Base-by-base conservation (phyloP, 2,329 filamentous ascomycete genomes). In the Colletotrichum ledebouriae region DNA sequence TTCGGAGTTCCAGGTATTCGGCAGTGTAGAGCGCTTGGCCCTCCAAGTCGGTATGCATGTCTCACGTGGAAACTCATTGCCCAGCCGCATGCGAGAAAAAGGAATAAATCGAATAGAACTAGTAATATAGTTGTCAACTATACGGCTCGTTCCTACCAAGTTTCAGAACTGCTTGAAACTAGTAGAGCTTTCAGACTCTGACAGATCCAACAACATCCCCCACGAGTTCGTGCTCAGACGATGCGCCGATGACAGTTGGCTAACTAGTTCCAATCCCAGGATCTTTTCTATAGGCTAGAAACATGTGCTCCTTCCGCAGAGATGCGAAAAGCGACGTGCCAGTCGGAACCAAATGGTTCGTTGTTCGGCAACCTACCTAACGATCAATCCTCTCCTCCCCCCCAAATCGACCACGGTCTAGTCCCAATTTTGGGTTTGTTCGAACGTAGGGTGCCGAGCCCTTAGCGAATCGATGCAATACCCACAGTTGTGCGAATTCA, bases 401-500 rank as follows among this genome's bases (percentile, higher is more conserved):
- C 29, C 29, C 17, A 17, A 29, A 15, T 39, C 37, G 37, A 39
- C 37, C 37, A 9, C 37, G 37, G 11, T 39, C 37, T 39, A 39
- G 37, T 12, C 37, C 37, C 12, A 29, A 7, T 52, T 29, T 13
- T 52, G 22, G 25, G 15, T 33, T 56, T 5, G 1, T 7, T 6
- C 6, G 13, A 39, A 39, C 57, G n/a, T 17, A 50, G 25, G 39
- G 37, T 46, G 25, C 53, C 34, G 61, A 50, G 55, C 53, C 46
- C 44, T 12, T 10, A 11, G 4, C 50, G 50, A 50, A 37, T 50
- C 59, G 59, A 67, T 57, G 44, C 10, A 22, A 67, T 52, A 67
- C 20, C 15, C 33, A 12, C 33, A 44, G 15, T 29, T 50, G 59
- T 52, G 50, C 22, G n/a, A 34, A 49, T 39, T 25, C 6, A 22